Evolutionary conservation across 176 grass and related monocot species (phyloP).

Genomic region (sorghum (Sorghum bicolor)): DNA sequence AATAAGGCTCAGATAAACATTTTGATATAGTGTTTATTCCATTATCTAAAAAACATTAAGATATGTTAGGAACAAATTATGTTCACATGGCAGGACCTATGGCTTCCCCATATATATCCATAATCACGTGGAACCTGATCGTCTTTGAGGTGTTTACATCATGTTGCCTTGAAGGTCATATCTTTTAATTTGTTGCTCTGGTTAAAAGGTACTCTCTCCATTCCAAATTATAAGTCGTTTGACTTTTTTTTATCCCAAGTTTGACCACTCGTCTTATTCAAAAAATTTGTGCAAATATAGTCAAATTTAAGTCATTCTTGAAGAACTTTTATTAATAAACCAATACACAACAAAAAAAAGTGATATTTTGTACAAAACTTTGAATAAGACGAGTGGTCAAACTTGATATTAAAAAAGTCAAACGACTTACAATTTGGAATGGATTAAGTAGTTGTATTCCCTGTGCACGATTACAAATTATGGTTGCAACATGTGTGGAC

Average conservation of each 20-base stretch:
- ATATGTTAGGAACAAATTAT: background rate
- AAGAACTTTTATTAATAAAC: too few relatives aligned
- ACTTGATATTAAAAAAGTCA: too few relatives aligned
- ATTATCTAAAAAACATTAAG: background rate
- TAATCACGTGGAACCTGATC: background rate
- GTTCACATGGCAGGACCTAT: background rate
- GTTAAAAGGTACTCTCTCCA: too few relatives aligned
- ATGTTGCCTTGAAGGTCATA: background rate
- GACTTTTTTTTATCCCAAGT: too few relatives aligned
- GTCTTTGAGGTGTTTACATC: background rate
- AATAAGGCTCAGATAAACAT: background rate
- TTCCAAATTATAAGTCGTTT: too few relatives aligned
- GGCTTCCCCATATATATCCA: background rate
- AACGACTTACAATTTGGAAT: too few relatives aligned
- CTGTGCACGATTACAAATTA: background rate
- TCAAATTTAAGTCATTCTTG: too few relatives aligned
- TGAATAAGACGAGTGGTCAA: too few relatives aligned
- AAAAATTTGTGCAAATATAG: too few relatives aligned
- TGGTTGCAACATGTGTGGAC: background rate
- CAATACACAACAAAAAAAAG: too few relatives aligned
- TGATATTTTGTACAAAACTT: too few relatives aligned
- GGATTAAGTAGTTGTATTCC: background rate
- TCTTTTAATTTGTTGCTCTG: background rate
- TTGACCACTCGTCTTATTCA: too few relatives aligned
- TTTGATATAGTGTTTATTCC: background rate